Percentiles rank a stretch among this genome's conserved stretches.
These are phyloP conservation scores for Liriodendron chinense DNA, from an alignment of 164 flowering plant genomes.

Conservation along the genomic window DNA sequence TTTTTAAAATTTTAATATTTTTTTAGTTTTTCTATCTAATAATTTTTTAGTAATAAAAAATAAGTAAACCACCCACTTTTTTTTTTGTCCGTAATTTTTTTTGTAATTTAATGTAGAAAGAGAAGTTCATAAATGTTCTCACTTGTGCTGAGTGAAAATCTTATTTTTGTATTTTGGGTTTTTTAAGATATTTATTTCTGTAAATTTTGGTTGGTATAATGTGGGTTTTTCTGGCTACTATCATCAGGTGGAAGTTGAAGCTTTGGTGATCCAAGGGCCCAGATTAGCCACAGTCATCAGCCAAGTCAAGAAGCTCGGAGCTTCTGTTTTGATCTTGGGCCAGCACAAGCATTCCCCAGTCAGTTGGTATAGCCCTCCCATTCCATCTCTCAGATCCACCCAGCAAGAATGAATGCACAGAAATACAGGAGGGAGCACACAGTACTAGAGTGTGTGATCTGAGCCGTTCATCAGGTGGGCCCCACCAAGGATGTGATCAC, in stretches of 20 bases:
- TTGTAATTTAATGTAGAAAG: no score
- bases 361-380: slow-evolving; percentile 43
- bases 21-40: no score
- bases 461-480: background rate
- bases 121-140: no score
- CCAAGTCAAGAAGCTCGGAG: slow-evolving; percentile 96
- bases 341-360: slow-evolving; percentile 64
- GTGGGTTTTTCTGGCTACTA: no score
- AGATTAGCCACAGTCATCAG: slow-evolving; percentile 64
- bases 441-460: background rate
- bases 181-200: no score
- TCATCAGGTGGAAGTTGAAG: slow-evolving; percentile 80
- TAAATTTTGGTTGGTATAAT: no score
- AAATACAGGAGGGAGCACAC: background rate
- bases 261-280: slow-evolving; percentile 77
- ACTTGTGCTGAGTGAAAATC: no score
- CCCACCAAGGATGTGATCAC: background rate
- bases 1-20: no score
- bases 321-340: slow-evolving; percentile 73
- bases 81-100: no score
- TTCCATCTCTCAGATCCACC: background rate
- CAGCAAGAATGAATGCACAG: background rate
- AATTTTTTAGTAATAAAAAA: no score
- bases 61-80: no score
- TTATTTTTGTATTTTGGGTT: no score